phyloP scores from a whole-genome alignment of 805 yeast species.

The Sugiyamaella valdiviana region DNA sequence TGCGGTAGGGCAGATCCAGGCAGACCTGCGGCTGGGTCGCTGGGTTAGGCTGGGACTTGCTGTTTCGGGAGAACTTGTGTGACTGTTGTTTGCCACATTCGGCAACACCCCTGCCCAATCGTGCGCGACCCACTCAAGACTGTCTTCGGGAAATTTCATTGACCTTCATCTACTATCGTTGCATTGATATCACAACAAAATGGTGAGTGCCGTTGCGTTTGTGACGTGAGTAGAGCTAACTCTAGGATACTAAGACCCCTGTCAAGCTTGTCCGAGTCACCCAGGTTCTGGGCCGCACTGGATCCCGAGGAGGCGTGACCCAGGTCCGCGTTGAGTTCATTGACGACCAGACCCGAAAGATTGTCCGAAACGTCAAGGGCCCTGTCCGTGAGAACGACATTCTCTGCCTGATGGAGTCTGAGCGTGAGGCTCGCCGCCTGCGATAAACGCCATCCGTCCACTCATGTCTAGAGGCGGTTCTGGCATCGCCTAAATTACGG shows the following conservation, averaged over 20 bases:
- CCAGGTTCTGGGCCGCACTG: conserved; percentile 99
- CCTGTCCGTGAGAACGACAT: conserved; percentile 98
- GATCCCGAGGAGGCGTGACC: conserved; percentile 99
- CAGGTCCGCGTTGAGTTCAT: conserved; percentile 97
- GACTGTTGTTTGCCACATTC: conserved; percentile 3
- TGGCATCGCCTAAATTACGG: neutral
- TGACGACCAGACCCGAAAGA: conserved; percentile 91
- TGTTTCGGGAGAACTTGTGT: neutral
- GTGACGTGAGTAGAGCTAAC: neutral
- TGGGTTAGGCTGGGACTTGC: neutral
- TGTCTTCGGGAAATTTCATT: neutral
- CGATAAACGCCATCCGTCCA: conserved; percentile 29
- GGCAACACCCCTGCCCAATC: neutral
- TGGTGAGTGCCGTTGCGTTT: neutral
- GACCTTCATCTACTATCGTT: neutral
- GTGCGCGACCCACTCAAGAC: neutral
- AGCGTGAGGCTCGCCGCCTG: conserved; percentile 84
- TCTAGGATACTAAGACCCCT: conserved; percentile 48
- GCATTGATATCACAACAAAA: conserved; percentile 7
- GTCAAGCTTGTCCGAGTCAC: conserved; percentile 99
- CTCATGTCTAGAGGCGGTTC: neutral
- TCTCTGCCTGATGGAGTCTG: conserved; percentile 99
- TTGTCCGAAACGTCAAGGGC: conserved; percentile 96
- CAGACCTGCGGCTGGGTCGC: neutral
- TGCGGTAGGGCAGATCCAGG: neutral